Base-by-base conservation (phyloP, 306 rosid species). In the Hippophae tibetana region DNA sequence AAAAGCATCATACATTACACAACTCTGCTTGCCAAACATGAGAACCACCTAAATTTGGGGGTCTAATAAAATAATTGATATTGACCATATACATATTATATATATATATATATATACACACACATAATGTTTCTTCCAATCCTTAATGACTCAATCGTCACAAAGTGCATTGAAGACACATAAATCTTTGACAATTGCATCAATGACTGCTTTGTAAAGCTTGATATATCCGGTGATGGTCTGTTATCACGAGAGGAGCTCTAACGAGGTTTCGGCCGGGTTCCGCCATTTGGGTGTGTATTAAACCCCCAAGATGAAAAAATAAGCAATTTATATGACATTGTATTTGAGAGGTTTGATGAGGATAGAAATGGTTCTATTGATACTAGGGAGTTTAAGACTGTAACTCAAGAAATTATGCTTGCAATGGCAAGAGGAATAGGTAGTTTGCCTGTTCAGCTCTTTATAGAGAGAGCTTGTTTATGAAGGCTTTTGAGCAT, bases 361-460 rank as follows among this genome's bases (percentile, higher is more conserved):
- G 69, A 71, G 64, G 83, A 86, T 57, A 7, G 8, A 2, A 80
- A 78, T 6, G 94, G 81, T 9, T 26, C 27, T 5, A 71, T 86
- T 5, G 84, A 76, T 62, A 6, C 38, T 5, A 42, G 46, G 0
- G 81, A 76, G 70, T 86, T 83, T 58, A 72, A 62, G 56, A 65
- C 67, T 0, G 65, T 82, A 3, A 69, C 83, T 68, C 65, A 26
- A 1, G 90, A 88, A 63, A 77, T 83, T 13, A 63, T 88, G 83
- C 59, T 80, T 3, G 94, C 90, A 0, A 59, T 82, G 57, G 96
- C 90, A 5, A 66, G 74, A 6, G 80, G 90, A 8, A 82, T 88
- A 3, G 84, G 81, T 13, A 81, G 70, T 14, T 76, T 79, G 6
- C 94, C 96, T 1, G 52, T 81, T 45, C 65, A 72, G 84, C 69